Conservation (phyloP, 2,329 filamentous ascomycete genomes). For the Ciborinia camelliae region DNA sequence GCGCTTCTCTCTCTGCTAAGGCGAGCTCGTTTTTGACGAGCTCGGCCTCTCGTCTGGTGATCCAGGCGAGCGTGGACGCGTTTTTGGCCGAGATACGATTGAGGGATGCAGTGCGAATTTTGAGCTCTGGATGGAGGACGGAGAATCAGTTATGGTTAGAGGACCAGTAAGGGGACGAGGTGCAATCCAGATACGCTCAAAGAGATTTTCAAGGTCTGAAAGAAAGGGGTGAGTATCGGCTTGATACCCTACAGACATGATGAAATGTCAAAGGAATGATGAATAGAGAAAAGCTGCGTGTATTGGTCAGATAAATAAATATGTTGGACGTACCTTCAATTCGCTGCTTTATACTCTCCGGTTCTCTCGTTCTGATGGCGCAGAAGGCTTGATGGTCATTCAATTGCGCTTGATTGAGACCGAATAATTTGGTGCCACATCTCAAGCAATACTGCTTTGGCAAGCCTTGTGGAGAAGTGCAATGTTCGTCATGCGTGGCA, state of each 20-base stretch:
- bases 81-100: conserved; percentile 15
- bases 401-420: conserved; percentile 1
- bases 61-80: conserved; percentile 4
- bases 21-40: not conserved
- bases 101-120: not conserved
- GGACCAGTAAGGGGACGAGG: conserved; percentile 11
- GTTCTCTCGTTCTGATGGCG: conserved; percentile 9
- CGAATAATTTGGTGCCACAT: conserved; percentile 12
- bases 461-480: conserved; percentile 14
- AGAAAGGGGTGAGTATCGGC: conserved; percentile 4
- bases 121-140: not conserved
- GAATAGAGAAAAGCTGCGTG: not conserved
- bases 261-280: not conserved
- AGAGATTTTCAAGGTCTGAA: not conserved
- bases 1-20: conserved; percentile 2
- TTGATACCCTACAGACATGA: conserved; percentile 4
- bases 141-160: not conserved
- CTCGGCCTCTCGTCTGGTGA: not conserved
- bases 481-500: not conserved
- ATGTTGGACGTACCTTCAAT: conserved; percentile 5
- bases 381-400: conserved; percentile 10
- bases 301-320: not conserved
- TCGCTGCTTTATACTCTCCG: not conserved
- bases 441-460: conserved; percentile 16
- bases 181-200: conserved; percentile 8